Percentiles rank a stretch among this genome's conserved stretches.
These are phyloP conservation scores for Chlorella vulgaris DNA, from an alignment of 139 green algal species.

Conservation along the genomic window DNA sequence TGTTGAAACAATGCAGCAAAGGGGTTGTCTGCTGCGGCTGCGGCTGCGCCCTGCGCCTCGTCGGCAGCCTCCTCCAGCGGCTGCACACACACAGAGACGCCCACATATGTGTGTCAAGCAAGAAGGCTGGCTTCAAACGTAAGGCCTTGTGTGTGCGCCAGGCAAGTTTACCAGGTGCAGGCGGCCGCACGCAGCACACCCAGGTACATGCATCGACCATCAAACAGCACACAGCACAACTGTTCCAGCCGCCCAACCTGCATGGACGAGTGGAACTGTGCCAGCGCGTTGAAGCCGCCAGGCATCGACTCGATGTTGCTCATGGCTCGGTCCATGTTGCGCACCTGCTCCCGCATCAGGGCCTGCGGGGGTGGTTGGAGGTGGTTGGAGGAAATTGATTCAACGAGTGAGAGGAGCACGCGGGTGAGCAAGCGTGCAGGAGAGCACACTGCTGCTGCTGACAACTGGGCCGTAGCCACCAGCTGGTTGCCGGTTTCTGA, in stretches of 20 bases:
- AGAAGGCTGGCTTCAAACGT: too few species aligned
- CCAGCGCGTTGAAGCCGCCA: conserved; percentile 95
- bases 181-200: too few species aligned
- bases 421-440: neutral
- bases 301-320: conserved; percentile 95
- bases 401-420: neutral
- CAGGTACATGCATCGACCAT: too few species aligned
- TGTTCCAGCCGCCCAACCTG: conserved; percentile 48
- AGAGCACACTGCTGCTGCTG: neutral
- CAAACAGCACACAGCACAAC: neutral
- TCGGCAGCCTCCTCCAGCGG: conserved; percentile 10
- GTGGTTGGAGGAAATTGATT: too few species aligned
- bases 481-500: too few species aligned
- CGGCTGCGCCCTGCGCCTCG: neutral
- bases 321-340: conserved; percentile 85
- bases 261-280: conserved; percentile 89
- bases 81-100: conserved; percentile 6
- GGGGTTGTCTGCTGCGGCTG: conserved; percentile 29
- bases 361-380: conserved; percentile 40
- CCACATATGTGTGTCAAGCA: too few species aligned
- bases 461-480: neutral
- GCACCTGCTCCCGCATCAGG: conserved; percentile 95
- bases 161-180: too few species aligned
- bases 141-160: too few species aligned
- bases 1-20: conserved; percentile 41